Evolutionary conservation across 306 rosid genomes (phyloP).

Genomic region (Glycine soja): DNA sequence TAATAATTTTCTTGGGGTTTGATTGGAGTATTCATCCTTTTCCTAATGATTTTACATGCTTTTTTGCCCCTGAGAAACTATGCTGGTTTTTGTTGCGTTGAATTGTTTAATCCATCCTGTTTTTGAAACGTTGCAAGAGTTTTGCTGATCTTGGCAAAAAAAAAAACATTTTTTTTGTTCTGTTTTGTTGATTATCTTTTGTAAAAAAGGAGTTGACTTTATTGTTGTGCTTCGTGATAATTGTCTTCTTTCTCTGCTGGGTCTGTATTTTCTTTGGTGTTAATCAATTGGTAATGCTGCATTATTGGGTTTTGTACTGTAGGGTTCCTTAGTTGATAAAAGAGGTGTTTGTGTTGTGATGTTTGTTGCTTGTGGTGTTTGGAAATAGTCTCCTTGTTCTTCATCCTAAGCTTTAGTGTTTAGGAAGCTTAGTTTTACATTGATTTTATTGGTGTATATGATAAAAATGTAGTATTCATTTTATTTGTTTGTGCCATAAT

Average conservation of each 20-base stretch:
- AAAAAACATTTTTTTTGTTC: neutral
- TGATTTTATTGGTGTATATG: neutral
- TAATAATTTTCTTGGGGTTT: neutral
- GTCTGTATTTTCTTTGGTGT: slow-evolving; percentile 24
- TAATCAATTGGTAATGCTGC: slow-evolving; percentile 44
- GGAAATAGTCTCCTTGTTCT: slow-evolving; percentile 30
- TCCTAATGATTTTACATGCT: neutral
- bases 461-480: neutral
- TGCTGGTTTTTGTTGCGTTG: slow-evolving; percentile 42
- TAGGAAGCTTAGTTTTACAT: slow-evolving; percentile 39
- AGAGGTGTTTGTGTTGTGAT: slow-evolving; percentile 33
- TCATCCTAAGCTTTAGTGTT: slow-evolving; percentile 29
- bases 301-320: slow-evolving; percentile 45
- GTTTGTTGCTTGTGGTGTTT: slow-evolving; percentile 41
- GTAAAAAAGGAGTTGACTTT: slow-evolving; percentile 57
- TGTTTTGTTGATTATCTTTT: slow-evolving; percentile 38
- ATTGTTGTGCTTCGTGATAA: slow-evolving; percentile 11
- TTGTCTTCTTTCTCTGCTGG: slow-evolving; percentile 16
- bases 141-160: slow-evolving; percentile 49
- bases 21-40: slow-evolving; percentile 30
- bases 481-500: slow-evolving; percentile 32
- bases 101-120: slow-evolving; percentile 36
- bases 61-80: neutral
- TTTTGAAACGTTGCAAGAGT: slow-evolving; percentile 38
- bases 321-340: slow-evolving; percentile 15